Base-by-base conservation (phyloP, 805 yeast species). In the Saccharomycopsis schoenii region DNA sequence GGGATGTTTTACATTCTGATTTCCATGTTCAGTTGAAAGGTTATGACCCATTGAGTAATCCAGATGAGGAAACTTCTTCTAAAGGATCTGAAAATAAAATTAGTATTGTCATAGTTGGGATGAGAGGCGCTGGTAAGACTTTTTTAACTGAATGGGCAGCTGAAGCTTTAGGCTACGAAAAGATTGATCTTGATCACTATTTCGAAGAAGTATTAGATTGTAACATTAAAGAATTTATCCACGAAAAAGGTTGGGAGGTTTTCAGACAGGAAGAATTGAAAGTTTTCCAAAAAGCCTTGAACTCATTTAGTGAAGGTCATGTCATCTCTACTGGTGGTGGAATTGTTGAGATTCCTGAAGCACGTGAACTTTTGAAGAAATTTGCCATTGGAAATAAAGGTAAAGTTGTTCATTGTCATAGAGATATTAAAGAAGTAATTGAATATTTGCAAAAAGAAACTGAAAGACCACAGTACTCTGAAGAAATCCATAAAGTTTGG, bases 91-190 rank as follows among this genome's bases (percentile, higher is more conserved):
- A 24, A 2, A 25, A 47, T 47, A 72, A 76, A 57, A 80, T 78
- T 65, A 83, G 89, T 68, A 82, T 92, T 60, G 80, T 91, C 56
- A 81, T 93, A 47, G 87, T 94, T 70, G 99, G 99, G 52, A 94
- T 94, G 99, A 83, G 99, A 71, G 99, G 97, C 19, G 96, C 97
- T 24, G 99, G 99, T 21, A 94, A 94, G 73, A 83, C 96, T 2
- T 86, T 96, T 0, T 79, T 91, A 68, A 85, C 97, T 51, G 79
- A 82, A 64, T 87, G 96, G 86, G 83, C 88, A 66, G 85, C 96
- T 9, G 73, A 80, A 36, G 77, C 81, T 40, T 74, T 89, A 61
- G 92, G 89, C 21, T 85, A 84, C 74, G 71, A 74, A 54, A 79
- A 86, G 60, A 70, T 89, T 43, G 99, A 94, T 69, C 74, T 93